Conservation (phyloP, 768 basidiomycete species). For the Steccherinum ochraceum region DNA sequence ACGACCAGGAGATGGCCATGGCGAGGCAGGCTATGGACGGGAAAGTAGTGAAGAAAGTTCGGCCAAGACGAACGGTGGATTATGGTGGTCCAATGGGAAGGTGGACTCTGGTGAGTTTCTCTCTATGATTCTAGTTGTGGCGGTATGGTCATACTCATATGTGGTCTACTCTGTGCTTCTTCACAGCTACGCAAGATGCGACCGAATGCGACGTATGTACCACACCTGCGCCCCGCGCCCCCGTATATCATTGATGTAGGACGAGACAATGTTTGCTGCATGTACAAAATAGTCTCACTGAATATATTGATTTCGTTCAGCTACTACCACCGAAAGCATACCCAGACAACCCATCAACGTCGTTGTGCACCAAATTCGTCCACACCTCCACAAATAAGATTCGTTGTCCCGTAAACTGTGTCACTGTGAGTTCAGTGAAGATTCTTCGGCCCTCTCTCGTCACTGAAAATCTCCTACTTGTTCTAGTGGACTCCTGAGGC, state of each 20-base stretch:
- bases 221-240: conserved; percentile 75
- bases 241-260: conserved; percentile 87
- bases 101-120: conserved; percentile 67
- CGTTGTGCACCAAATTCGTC: conserved; percentile 93
- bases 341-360: conserved; percentile 85
- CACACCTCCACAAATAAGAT: conserved; percentile 99
- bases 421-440: conserved; percentile 56
- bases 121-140: too few relatives aligned
- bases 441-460: neutral
- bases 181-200: conserved; percentile 68
- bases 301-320: conserved; percentile 35
- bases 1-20: conserved; percentile 76
- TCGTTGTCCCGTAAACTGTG: conserved; percentile 93
- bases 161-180: neutral
- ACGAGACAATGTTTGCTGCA: conserved; percentile 11
- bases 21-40: conserved; percentile 71
- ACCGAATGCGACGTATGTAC: conserved; percentile 70
- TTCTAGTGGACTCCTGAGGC: conserved; percentile 95
- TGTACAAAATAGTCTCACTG: conserved; percentile 14
- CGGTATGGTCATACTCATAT: conserved; percentile 4
- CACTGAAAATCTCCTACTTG: conserved; percentile 2
- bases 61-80: conserved; percentile 91
- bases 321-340: conserved; percentile 93
- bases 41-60: conserved; percentile 82
- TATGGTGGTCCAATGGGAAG: conserved; percentile 85